A percentile compares a stretch with the other conserved stretches of the same genome.
phyloP scores from a whole-genome alignment of 2,329 filamentous ascomycete species.

The Drechslerella coelobrocha region DNA sequence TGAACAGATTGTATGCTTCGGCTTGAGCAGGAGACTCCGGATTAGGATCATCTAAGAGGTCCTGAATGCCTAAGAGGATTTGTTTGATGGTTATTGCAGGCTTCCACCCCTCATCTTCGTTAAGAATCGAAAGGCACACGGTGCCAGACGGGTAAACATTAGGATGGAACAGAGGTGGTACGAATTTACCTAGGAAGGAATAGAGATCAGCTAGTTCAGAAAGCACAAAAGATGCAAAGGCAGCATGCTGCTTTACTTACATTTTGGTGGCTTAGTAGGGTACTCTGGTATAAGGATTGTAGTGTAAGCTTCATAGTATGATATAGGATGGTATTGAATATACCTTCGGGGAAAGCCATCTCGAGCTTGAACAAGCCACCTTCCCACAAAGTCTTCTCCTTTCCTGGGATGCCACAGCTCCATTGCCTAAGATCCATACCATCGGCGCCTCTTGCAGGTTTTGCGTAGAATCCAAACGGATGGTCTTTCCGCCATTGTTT shows the following conservation, averaged over 20 bases:
- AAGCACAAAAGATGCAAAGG: background rate
- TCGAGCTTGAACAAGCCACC: constrained; percentile 96
- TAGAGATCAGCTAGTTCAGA: constrained; percentile 48
- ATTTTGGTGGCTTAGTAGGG: constrained; percentile 97
- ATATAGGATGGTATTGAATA: constrained; percentile 25
- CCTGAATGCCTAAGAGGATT: constrained; percentile 93
- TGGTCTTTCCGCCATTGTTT: constrained; percentile 98
- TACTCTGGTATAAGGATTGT: constrained; percentile 71
- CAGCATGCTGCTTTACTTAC: constrained; percentile 65
- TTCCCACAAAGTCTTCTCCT: constrained; percentile 96
- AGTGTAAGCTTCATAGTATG: constrained; percentile 20
- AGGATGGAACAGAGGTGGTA: constrained; percentile 93
- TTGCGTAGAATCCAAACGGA: constrained; percentile 95
- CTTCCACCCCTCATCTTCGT: constrained; percentile 98
- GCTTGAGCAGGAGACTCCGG: constrained; percentile 96
- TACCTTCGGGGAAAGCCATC: constrained; percentile 91
- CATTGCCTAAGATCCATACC: constrained; percentile 91
- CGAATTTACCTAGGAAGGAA: constrained; percentile 79
- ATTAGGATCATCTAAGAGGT: constrained; percentile 93
- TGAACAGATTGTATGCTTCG: constrained; percentile 95
- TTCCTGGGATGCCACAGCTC: constrained; percentile 96
- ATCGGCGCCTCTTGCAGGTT: constrained; percentile 78
- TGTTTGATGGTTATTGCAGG: constrained; percentile 98
- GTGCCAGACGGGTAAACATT: constrained; percentile 99
- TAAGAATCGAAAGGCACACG: constrained; percentile 94